phyloP scores from a whole-genome alignment of 305 asterid genomes.

The Euphrasia arctica region DNA sequence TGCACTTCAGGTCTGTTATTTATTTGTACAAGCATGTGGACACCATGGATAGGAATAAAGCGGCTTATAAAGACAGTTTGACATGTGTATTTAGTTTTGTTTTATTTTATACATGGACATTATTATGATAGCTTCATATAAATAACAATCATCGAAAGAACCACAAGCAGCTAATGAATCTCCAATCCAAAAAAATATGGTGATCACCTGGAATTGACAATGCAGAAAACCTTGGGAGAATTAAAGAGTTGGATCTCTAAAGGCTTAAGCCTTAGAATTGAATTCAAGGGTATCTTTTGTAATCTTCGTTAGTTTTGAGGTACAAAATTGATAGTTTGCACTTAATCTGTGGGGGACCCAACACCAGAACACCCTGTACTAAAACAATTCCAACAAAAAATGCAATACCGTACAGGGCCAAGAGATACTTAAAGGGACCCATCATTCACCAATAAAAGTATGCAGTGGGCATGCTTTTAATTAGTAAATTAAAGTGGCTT shows the following conservation, averaged over 20 bases:
- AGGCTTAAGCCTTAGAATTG: not conserved
- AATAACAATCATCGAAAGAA: not conserved
- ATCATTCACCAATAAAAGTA: not conserved
- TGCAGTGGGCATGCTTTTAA: not conserved
- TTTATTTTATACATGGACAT: not conserved
- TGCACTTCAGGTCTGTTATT: slow-evolving; percentile 74
- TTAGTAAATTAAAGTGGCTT: not conserved
- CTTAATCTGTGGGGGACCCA: not conserved
- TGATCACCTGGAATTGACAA: not conserved
- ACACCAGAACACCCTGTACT: too few relatives aligned
- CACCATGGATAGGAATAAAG: not conserved
- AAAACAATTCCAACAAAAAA: not conserved
- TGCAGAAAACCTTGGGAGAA: not conserved
- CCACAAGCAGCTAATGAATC: too few relatives aligned
- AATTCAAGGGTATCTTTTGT: not conserved
- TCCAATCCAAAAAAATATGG: not conserved
- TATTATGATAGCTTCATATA: not conserved
- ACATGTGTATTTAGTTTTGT: not conserved
- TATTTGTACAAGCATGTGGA: slow-evolving; percentile 2
- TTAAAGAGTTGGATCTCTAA: not conserved
- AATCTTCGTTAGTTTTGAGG: not conserved
- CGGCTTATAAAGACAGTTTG: not conserved
- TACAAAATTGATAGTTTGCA: not conserved
- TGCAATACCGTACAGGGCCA: not conserved
- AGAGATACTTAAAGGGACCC: not conserved